A percentile compares a stretch with the other conserved stretches of the same genome.
These are phyloP conservation scores for Brettanomyces sp. DNA, from an alignment of 805 yeast genomes.

Conservation along the genomic window DNA sequence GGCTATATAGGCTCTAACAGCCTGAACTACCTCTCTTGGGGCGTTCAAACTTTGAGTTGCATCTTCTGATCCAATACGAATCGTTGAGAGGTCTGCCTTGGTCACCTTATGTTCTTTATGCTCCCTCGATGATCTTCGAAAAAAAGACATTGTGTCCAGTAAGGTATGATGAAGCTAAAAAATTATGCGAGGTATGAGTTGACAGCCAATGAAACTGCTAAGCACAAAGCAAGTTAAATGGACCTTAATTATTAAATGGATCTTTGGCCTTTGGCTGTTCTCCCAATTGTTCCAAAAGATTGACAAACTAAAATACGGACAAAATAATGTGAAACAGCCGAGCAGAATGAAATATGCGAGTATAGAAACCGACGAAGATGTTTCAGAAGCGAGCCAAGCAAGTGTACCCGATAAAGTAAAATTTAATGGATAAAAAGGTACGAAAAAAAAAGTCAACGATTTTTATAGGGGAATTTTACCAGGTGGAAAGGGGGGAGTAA, in stretches of 20 bases:
- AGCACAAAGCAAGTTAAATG: too few species aligned
- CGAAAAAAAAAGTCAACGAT: background rate
- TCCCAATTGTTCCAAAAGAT: too few species aligned
- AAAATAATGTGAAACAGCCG: too few species aligned
- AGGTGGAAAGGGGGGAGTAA: too few species aligned
- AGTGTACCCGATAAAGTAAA: constrained; percentile 8
- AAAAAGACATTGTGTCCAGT: constrained; percentile 14
- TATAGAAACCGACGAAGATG: too few species aligned
- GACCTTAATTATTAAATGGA: too few species aligned
- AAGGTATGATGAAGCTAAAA: background rate
- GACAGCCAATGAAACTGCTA: too few species aligned
- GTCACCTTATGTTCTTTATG: constrained; percentile 15
- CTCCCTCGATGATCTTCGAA: constrained; percentile 25
- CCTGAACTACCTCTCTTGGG: constrained; percentile 79
- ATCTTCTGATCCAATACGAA: constrained; percentile 7
- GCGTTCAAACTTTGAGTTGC: constrained; percentile 27
- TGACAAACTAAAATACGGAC: too few species aligned
- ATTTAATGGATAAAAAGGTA: background rate
- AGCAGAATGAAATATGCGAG: too few species aligned
- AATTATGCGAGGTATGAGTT: too few species aligned
- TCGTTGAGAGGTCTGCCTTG: constrained; percentile 5
- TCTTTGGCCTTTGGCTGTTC: too few species aligned
- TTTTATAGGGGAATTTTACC: too few species aligned
- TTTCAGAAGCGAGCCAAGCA: constrained; percentile 1
- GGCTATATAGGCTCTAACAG: constrained; percentile 66